A percentile compares a stretch with the other conserved stretches of the same genome.
phyloP scores from a whole-genome alignment of 2,329 filamentous ascomycete genomes.

The Rutstroemia sydowiana region DNA sequence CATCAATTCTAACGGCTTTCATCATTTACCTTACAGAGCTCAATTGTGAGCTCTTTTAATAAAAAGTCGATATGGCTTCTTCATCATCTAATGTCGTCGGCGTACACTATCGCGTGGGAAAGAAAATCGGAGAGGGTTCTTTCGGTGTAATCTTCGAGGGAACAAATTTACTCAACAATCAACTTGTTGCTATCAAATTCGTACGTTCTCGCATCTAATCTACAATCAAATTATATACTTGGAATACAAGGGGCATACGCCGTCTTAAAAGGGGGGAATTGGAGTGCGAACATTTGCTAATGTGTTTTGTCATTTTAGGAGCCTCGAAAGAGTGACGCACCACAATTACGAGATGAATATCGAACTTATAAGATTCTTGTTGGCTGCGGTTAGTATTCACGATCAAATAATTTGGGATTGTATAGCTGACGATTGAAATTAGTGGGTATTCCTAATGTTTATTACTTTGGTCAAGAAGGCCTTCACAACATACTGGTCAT shows the following conservation, averaged over 20 bases:
- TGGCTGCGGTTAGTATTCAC: conserved; percentile 78
- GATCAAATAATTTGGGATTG: conserved; percentile 7
- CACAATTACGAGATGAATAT: conserved; percentile 96
- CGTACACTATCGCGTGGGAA: conserved; percentile 96
- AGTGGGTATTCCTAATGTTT: conserved; percentile 99
- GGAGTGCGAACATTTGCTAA: not conserved
- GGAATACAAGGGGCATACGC: not conserved
- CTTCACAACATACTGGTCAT: conserved; percentile 99
- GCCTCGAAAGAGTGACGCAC: conserved; percentile 96
- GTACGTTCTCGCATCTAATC: conserved; percentile 46
- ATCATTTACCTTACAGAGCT: conserved; percentile 12
- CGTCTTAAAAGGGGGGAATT: conserved; percentile 3
- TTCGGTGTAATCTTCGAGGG: conserved; percentile 99
- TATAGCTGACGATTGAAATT: conserved; percentile 30
- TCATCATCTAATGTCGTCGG: conserved; percentile 82
- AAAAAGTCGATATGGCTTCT: conserved; percentile 25
- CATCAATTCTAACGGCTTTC: not conserved
- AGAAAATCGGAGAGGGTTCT: conserved; percentile 98
- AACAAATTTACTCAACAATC: conserved; percentile 96
- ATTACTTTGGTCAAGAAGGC: conserved; percentile 98
- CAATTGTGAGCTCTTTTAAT: conserved; percentile 16
- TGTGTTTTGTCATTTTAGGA: conserved; percentile 48
- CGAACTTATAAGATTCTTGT: conserved; percentile 99
- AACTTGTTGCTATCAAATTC: conserved; percentile 99
- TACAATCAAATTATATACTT: not conserved